phyloP scores from a whole-genome alignment of 257 asterid genomes.

The Leonotis leonurus region DNA sequence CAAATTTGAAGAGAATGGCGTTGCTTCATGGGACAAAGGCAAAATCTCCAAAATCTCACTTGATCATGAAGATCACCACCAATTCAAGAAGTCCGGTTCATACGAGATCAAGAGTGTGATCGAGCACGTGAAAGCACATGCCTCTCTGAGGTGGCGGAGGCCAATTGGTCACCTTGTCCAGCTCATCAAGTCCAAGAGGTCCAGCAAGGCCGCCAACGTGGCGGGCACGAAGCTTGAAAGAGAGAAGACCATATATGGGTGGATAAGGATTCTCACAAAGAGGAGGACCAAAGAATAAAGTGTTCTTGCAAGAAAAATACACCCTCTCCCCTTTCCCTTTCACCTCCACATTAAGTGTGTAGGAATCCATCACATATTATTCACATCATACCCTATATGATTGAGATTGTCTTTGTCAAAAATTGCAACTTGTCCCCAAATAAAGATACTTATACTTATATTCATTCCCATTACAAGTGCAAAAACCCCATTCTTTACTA shows the following conservation, averaged over 20 bases:
- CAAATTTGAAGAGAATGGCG: slow-evolving; percentile 73
- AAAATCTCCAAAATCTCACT: slow-evolving; percentile 16
- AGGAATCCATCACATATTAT: neutral
- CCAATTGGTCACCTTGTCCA: slow-evolving; percentile 75
- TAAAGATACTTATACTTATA: neutral
- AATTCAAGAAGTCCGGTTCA: slow-evolving; percentile 17
- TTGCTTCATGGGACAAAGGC: slow-evolving; percentile 47
- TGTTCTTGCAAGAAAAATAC: slow-evolving; percentile 20
- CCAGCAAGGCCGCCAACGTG: slow-evolving; percentile 30
- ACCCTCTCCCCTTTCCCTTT: slow-evolving; percentile 10
- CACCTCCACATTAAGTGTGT: slow-evolving; percentile 18
- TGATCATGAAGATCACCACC: slow-evolving; percentile 19
- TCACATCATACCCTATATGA: slow-evolving; percentile 15
- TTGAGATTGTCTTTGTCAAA: slow-evolving; percentile 24
- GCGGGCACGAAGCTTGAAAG: slow-evolving; percentile 54
- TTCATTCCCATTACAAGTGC: neutral
- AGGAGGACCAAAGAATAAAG: slow-evolving; percentile 47
- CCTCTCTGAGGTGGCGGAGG: slow-evolving; percentile 62
- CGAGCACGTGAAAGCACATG: slow-evolving; percentile 49
- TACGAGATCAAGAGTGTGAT: slow-evolving; percentile 34
- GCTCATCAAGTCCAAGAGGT: slow-evolving; percentile 59
- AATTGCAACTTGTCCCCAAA: slow-evolving; percentile 2
- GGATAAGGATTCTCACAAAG: slow-evolving; percentile 69
- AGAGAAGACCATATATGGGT: slow-evolving; percentile 51
- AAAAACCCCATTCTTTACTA: neutral